phyloP scores from a whole-genome alignment of 441 rosid species.

The Gossypium gossypioides region DNA sequence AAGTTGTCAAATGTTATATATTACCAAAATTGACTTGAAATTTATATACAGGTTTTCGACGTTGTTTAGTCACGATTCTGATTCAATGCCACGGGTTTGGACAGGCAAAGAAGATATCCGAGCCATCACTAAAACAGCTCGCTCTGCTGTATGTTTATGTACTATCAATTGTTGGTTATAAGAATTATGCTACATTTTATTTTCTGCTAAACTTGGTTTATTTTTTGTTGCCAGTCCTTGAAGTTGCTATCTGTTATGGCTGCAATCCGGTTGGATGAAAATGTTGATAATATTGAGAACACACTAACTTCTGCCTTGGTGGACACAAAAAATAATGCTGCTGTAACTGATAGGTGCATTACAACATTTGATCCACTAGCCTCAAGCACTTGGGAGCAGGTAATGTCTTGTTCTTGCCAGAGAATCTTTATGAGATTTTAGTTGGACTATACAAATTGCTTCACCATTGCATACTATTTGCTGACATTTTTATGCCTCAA shows the following conservation, averaged over 20 bases:
- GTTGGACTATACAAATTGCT: background rate
- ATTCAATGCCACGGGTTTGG: conserved; percentile 99
- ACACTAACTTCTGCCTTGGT: conserved; percentile 49
- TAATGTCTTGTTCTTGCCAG: conserved; percentile 20
- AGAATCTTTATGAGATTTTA: conserved; percentile 4
- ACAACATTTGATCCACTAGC: conserved; percentile 66
- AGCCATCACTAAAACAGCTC: conserved; percentile 86
- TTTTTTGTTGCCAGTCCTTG: conserved; percentile 52
- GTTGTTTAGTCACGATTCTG: conserved; percentile 84
- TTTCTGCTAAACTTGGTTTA: conserved; percentile 19
- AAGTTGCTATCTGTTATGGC: conserved; percentile 86
- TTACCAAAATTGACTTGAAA: conserved; percentile 1
- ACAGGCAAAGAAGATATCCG: conserved; percentile 95
- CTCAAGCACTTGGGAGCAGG: conserved; percentile 94
- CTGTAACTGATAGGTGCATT: conserved; percentile 44
- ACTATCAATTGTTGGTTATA: conserved; percentile 7
- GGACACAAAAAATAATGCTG: conserved; percentile 30
- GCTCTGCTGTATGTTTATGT: conserved; percentile 61
- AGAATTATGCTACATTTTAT: background rate
- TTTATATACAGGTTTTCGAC: conserved; percentile 62
- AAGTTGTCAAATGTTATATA: background rate
- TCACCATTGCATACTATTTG: background rate
- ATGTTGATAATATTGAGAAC: conserved; percentile 58
- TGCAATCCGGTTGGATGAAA: conserved; percentile 68
- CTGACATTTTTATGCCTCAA: background rate